phyloP scores from a whole-genome alignment of 2,329 filamentous ascomycete species.

The Penicillium sp. region DNA sequence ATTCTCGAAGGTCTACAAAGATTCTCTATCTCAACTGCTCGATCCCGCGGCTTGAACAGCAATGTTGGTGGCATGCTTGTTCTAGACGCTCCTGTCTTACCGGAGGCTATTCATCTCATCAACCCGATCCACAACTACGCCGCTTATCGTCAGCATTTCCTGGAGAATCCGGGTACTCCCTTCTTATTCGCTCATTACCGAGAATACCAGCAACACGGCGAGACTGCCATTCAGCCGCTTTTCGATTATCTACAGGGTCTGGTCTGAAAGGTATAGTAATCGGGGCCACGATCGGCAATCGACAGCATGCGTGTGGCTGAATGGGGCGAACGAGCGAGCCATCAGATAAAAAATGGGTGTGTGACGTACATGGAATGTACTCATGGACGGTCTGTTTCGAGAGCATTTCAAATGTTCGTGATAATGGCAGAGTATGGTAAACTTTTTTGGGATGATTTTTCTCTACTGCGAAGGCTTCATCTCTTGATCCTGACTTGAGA shows the following conservation, averaged over 20 bases:
- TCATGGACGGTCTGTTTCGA: background rate
- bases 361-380: background rate
- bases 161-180: slow-evolving; percentile 35
- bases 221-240: slow-evolving; percentile 28
- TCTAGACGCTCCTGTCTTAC: slow-evolving; percentile 25
- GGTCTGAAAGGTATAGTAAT: background rate
- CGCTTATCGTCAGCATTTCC: slow-evolving; percentile 36
- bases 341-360: background rate
- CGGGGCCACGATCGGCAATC: slow-evolving; percentile 1
- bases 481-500: no score
- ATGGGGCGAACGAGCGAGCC: background rate
- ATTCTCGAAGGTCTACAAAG: slow-evolving; percentile 38
- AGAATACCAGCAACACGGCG: slow-evolving; percentile 33
- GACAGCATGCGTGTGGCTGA: background rate
- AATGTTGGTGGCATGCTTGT: slow-evolving; percentile 18
- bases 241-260: slow-evolving; percentile 25
- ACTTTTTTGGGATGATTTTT: no score
- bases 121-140: slow-evolving; percentile 35
- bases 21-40: slow-evolving; percentile 29
- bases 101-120: slow-evolving; percentile 27
- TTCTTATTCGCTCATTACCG: slow-evolving; percentile 40
- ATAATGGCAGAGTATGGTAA: background rate
- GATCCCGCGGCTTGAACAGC: slow-evolving; percentile 13
- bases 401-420: background rate
- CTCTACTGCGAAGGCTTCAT: background rate